Conservation (phyloP, 768 basidiomycete species). For the Steccherinum ochraceum region DNA sequence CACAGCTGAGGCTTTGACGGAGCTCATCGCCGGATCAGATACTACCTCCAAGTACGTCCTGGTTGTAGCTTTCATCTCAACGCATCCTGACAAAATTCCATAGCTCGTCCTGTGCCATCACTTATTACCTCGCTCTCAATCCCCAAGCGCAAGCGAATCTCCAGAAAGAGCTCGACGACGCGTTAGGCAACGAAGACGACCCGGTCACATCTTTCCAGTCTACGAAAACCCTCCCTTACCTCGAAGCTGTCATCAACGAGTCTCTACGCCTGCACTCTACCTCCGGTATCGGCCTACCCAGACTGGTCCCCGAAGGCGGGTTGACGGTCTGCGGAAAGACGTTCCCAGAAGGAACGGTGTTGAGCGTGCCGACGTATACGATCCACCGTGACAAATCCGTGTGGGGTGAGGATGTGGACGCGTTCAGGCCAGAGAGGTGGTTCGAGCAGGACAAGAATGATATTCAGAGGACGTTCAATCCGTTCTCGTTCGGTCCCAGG, state of each 20-base stretch:
- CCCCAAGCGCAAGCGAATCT: constrained; percentile 62
- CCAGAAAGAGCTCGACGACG: constrained; percentile 66
- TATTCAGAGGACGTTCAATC: constrained; percentile 75
- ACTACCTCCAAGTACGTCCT: constrained; percentile 81
- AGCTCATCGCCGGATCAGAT: constrained; percentile 85
- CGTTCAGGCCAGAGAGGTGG: constrained; percentile 81
- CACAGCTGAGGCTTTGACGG: constrained; percentile 83
- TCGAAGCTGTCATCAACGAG: constrained; percentile 87
- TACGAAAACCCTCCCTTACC: constrained; percentile 69
- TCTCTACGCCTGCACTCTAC: constrained; percentile 81
- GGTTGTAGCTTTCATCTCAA: constrained; percentile 5
- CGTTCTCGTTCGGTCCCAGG: constrained; percentile 81
- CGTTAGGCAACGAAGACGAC: constrained; percentile 55
- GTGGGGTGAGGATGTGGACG: constrained; percentile 78
- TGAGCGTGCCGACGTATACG: constrained; percentile 78
- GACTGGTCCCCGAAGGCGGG: constrained; percentile 70
- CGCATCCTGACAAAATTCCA: background rate
- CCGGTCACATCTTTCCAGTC: constrained; percentile 55
- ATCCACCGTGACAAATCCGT: constrained; percentile 66
- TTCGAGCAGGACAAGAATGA: constrained; percentile 58
- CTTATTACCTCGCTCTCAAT: constrained; percentile 73
- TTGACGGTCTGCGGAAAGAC: constrained; percentile 48
- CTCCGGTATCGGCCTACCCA: constrained; percentile 76
- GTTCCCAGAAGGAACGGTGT: constrained; percentile 70
- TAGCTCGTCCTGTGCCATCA: constrained; percentile 86